These are phyloP conservation scores for Tolypocladium inflatum DNA, from an alignment of 2,329 filamentous ascomycete genomes.

Conservation along the genomic window DNA sequence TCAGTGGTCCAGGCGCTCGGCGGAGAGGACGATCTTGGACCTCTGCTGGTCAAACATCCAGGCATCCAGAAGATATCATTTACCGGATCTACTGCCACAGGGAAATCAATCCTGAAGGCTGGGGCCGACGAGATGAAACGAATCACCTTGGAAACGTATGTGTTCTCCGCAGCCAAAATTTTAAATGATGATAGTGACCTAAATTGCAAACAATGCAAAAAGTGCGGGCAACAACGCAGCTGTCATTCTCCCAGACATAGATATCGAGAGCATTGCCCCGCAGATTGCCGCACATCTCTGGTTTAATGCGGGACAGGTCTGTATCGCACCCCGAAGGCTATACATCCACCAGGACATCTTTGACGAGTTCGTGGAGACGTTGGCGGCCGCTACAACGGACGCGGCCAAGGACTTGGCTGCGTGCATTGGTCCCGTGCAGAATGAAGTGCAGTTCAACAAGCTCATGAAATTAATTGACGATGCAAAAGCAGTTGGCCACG, in stretches of 20 bases:
- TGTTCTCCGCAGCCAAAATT: background rate
- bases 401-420: slow-evolving; percentile 19
- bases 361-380: slow-evolving; percentile 35
- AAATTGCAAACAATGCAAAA: background rate
- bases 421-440: slow-evolving; percentile 33
- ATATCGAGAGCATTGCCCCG: slow-evolving; percentile 3
- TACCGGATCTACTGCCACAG: slow-evolving; percentile 49
- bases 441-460: slow-evolving; percentile 52
- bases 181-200: background rate
- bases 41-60: slow-evolving; percentile 44
- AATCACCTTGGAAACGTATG: slow-evolving; percentile 43
- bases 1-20: slow-evolving; percentile 51
- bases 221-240: slow-evolving; percentile 3
- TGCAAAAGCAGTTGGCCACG: slow-evolving; percentile 28
- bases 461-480: slow-evolving; percentile 26
- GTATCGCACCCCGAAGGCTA: slow-evolving; percentile 39
- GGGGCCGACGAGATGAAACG: slow-evolving; percentile 46
- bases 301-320: slow-evolving; percentile 37
- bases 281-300: slow-evolving; percentile 38
- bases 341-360: slow-evolving; percentile 51
- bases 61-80: slow-evolving; percentile 53
- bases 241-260: background rate
- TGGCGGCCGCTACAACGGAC: slow-evolving; percentile 31
- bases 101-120: slow-evolving; percentile 48
- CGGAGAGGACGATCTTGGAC: slow-evolving; percentile 51